A percentile compares a stretch with the other conserved stretches of the same genome.
These are phyloP conservation scores for Candida namnaoensis DNA, from an alignment of 805 yeast species.

Conservation along the genomic window DNA sequence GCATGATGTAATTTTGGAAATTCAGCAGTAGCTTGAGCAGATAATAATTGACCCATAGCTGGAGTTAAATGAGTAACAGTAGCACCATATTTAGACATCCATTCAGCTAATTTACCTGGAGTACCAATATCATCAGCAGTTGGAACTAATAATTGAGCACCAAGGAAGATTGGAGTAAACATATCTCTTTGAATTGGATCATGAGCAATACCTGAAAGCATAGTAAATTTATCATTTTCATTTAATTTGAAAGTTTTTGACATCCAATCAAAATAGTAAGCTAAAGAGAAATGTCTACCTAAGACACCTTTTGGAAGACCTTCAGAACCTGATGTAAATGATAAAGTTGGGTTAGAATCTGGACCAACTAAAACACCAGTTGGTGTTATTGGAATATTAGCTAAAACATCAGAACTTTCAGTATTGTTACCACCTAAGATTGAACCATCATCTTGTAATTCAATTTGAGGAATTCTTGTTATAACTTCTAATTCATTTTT, in stretches of 20 bases:
- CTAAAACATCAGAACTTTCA: conserved; percentile 39
- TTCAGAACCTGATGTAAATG: conserved; percentile 96
- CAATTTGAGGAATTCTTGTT: conserved; percentile 69
- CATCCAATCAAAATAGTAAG: conserved; percentile 99
- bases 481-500: conserved; percentile 61
- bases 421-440: conserved; percentile 46
- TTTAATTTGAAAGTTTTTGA: conserved; percentile 71
- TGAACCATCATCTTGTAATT: conserved; percentile 67
- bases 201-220: conserved; percentile 98
- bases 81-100: conserved; percentile 91
- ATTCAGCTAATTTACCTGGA: conserved; percentile 93
- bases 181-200: conserved; percentile 99
- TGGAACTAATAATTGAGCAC: conserved; percentile 90
- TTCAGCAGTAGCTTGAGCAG: conserved; percentile 89
- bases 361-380: conserved; percentile 96
- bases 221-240: conserved; percentile 82
- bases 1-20: conserved; percentile 90
- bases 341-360: conserved; percentile 91
- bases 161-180: conserved; percentile 94
- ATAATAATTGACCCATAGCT: conserved; percentile 96
- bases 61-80: conserved; percentile 98
- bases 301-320: conserved; percentile 98
- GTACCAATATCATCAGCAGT: conserved; percentile 98
- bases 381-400: conserved; percentile 39
- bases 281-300: conserved; percentile 94